Evolutionary conservation across 208 protist species (phyloP).

Genomic region (Leishmania aethiopica): DNA sequence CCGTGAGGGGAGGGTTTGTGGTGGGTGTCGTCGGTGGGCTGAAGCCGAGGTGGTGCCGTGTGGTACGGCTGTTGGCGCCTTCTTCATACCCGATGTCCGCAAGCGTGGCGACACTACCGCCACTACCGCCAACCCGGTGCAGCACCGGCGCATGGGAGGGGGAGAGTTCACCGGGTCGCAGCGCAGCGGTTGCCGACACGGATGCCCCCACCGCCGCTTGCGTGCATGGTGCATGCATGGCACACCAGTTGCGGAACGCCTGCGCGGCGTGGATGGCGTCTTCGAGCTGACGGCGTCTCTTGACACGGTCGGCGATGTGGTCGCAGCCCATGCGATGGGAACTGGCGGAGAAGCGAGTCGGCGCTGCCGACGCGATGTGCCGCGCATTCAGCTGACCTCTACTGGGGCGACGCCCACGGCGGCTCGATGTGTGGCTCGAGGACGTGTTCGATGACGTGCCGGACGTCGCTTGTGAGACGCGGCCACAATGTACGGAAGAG

Average conservation of each 20-base stretch:
- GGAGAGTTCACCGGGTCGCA: background rate
- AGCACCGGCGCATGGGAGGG: background rate
- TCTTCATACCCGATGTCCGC: background rate
- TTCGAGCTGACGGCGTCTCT: background rate
- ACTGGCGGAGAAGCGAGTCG: background rate
- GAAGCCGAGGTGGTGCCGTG: background rate
- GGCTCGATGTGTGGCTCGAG: background rate
- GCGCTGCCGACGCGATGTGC: background rate
- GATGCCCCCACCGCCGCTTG: background rate
- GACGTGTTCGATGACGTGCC: background rate
- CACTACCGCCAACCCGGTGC: background rate
- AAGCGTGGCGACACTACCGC: slow-evolving; percentile 1
- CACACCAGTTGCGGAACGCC: slow-evolving; percentile 8
- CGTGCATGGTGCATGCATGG: background rate
- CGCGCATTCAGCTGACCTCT: background rate
- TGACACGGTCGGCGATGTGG: background rate
- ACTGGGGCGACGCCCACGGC: background rate
- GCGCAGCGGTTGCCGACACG: background rate
- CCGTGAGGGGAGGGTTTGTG: background rate
- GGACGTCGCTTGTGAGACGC: background rate
- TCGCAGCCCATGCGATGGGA: background rate
- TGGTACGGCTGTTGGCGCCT: background rate
- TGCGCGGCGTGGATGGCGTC: slow-evolving; percentile 8
- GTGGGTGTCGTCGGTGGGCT: background rate
- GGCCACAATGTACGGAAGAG: background rate